These are phyloP conservation scores for Claviceps africana DNA, from an alignment of 2,329 filamentous ascomycete species.

Conservation along the genomic window DNA sequence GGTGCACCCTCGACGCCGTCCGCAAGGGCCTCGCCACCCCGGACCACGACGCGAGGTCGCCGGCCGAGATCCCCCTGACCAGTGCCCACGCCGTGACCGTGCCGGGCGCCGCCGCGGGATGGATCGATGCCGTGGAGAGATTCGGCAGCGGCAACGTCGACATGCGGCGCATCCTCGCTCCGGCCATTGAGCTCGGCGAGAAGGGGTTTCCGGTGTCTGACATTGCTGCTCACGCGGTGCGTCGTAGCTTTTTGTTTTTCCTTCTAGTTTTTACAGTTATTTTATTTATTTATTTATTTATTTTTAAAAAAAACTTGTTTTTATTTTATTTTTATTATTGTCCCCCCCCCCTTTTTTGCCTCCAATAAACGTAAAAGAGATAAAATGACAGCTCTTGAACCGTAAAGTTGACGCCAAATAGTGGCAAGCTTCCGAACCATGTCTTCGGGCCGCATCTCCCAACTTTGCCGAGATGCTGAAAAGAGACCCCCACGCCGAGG, in stretches of 20 bases:
- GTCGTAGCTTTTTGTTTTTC: slow-evolving; percentile 19
- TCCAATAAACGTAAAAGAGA: neutral
- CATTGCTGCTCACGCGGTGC: slow-evolving; percentile 52
- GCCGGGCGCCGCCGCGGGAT: slow-evolving; percentile 82
- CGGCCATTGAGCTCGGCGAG: slow-evolving; percentile 76
- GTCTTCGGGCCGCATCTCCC: slow-evolving; percentile 60
- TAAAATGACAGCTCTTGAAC: too few species aligned
- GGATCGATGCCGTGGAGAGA: slow-evolving; percentile 75
- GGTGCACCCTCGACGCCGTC: slow-evolving; percentile 55
- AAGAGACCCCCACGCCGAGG: slow-evolving; percentile 49
- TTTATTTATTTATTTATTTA: too few species aligned
- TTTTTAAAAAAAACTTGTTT: too few species aligned
- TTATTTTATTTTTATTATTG: neutral
- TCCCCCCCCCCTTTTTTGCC: neutral
- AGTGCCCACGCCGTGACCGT: slow-evolving; percentile 75
- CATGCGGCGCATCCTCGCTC: slow-evolving; percentile 62
- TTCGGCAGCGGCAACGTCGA: slow-evolving; percentile 80
- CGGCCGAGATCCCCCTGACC: slow-evolving; percentile 51
- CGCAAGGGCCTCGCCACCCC: slow-evolving; percentile 54
- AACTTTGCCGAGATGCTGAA: slow-evolving; percentile 85
- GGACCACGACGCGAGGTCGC: slow-evolving; percentile 30
- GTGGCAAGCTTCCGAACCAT: slow-evolving; percentile 56
- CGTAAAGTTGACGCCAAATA: too few species aligned
- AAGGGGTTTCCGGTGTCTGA: slow-evolving; percentile 84
- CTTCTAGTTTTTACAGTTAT: neutral